Percentiles rank a stretch among this genome's conserved stretches.
Evolutionary conservation across 129 eudicot species (phyloP).

Genomic region (Heracleum sosnowskyi): DNA sequence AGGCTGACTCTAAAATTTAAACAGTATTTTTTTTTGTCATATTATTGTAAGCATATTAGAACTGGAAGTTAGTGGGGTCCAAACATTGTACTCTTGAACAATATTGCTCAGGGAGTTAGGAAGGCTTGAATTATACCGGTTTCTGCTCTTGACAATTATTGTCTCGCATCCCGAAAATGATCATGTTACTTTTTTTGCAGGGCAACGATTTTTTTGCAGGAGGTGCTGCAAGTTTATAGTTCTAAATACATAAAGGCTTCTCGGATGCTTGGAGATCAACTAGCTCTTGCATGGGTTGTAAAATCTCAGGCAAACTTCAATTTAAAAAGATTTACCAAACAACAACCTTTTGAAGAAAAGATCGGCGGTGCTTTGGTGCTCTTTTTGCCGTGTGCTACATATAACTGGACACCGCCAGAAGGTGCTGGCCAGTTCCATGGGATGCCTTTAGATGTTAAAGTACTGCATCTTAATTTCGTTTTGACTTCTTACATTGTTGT

Average conservation of each 20-base stretch:
- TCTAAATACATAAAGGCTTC: conserved; percentile 71
- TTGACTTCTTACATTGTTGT: conserved; percentile 31
- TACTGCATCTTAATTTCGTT: conserved; percentile 40
- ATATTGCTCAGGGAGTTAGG: background rate
- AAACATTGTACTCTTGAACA: background rate
- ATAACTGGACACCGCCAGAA: conserved; percentile 98
- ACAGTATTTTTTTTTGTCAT: background rate
- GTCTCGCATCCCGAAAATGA: background rate
- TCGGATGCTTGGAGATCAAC: conserved; percentile 95
- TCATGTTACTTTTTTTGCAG: conserved; percentile 29
- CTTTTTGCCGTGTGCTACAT: conserved; percentile 56
- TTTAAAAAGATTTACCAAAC: conserved; percentile 45
- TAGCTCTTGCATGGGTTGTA: conserved; percentile 77
- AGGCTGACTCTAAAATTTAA: background rate
- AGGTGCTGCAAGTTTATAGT: conserved; percentile 60
- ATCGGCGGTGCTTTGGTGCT: conserved; percentile 7
- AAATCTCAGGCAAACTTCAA: conserved; percentile 61
- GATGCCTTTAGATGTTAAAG: conserved; percentile 88
- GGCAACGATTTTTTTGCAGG: conserved; percentile 65
- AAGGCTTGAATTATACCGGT: background rate
- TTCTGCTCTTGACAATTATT: background rate
- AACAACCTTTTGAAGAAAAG: conserved; percentile 16
- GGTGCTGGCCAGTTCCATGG: conserved; percentile 99
- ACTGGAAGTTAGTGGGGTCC: background rate
- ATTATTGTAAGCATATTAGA: background rate